A percentile compares a stretch with the other conserved stretches of the same genome.
Conservation (phyloP, 306 rosid species). For the Pachyrhizus erosus region DNA sequence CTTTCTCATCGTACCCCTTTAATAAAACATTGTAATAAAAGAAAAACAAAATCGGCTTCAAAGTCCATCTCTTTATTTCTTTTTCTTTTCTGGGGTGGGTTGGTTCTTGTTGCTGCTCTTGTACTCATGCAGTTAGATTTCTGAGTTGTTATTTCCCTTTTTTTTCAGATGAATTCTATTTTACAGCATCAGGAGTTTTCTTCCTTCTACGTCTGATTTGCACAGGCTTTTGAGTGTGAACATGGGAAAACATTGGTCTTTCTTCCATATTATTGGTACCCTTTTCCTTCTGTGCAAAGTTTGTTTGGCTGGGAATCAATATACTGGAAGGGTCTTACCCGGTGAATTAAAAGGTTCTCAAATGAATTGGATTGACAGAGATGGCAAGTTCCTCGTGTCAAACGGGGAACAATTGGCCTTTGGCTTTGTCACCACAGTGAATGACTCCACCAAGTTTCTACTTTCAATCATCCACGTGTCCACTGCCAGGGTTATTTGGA, state of each 20-base stretch:
- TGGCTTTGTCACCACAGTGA: slow-evolving; percentile 59
- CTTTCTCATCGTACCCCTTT: background rate
- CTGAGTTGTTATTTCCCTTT: background rate
- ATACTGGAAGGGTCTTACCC: slow-evolving; percentile 46
- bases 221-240: slow-evolving; percentile 1
- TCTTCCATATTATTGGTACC: slow-evolving; percentile 32
- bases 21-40: background rate
- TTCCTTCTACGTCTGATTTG: slow-evolving; percentile 1
- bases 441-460: slow-evolving; percentile 61
- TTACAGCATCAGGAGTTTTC: background rate
- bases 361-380: slow-evolving; percentile 70
- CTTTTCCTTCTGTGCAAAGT: slow-evolving; percentile 40
- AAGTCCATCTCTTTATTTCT: background rate
- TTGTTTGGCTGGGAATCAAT: slow-evolving; percentile 53
- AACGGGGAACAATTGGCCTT: slow-evolving; percentile 53
- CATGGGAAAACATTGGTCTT: slow-evolving; percentile 55
- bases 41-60: background rate
- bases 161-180: background rate
- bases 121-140: background rate
- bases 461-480: slow-evolving; percentile 55
- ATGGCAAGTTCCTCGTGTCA: slow-evolving; percentile 72
- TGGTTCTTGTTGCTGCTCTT: background rate
- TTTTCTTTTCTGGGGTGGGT: background rate
- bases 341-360: slow-evolving; percentile 59
- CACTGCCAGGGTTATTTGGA: slow-evolving; percentile 58